phyloP scores from a whole-genome alignment of 1,139 yeast species.

The Pichia sp. region DNA sequence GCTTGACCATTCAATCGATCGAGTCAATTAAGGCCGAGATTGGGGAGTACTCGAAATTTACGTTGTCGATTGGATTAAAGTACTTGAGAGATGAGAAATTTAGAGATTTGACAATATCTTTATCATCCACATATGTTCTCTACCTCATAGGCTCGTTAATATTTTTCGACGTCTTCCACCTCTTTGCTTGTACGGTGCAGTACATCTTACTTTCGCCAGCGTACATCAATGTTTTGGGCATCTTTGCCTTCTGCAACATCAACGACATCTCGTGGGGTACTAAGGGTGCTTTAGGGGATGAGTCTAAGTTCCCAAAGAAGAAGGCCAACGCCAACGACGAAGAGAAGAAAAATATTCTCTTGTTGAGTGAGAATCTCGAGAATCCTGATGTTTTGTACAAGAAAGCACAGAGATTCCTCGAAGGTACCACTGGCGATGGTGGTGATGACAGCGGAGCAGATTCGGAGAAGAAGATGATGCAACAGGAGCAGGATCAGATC shows the following conservation, averaged over 20 bases:
- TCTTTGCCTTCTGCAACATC: slow-evolving; percentile 79
- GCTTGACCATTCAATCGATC: slow-evolving; percentile 68
- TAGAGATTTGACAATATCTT: slow-evolving; percentile 82
- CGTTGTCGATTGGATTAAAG: slow-evolving; percentile 42
- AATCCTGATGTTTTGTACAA: slow-evolving; percentile 30
- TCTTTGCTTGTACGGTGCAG: slow-evolving; percentile 69
- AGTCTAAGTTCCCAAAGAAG: slow-evolving; percentile 16
- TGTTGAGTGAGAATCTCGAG: slow-evolving; percentile 29
- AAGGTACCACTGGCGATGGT: background rate
- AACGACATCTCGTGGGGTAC: slow-evolving; percentile 91
- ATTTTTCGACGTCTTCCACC: slow-evolving; percentile 73
- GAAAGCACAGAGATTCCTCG: slow-evolving; percentile 20
- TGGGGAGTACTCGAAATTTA: slow-evolving; percentile 33
- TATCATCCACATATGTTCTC: slow-evolving; percentile 77
- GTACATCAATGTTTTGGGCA: slow-evolving; percentile 71
- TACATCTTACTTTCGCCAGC: slow-evolving; percentile 70
- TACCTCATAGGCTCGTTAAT: slow-evolving; percentile 72
- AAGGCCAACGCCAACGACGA: slow-evolving; percentile 19
- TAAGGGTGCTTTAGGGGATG: slow-evolving; percentile 51
- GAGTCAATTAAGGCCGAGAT: slow-evolving; percentile 37
- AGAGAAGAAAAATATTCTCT: slow-evolving; percentile 18
- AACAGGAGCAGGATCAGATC: slow-evolving; percentile 19
- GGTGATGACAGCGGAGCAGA: background rate
- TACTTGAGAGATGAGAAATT: slow-evolving; percentile 59
- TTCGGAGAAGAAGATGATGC: slow-evolving; percentile 9